Conservation (phyloP, 164 flowering plant genomes). For the Sedum album region DNA sequence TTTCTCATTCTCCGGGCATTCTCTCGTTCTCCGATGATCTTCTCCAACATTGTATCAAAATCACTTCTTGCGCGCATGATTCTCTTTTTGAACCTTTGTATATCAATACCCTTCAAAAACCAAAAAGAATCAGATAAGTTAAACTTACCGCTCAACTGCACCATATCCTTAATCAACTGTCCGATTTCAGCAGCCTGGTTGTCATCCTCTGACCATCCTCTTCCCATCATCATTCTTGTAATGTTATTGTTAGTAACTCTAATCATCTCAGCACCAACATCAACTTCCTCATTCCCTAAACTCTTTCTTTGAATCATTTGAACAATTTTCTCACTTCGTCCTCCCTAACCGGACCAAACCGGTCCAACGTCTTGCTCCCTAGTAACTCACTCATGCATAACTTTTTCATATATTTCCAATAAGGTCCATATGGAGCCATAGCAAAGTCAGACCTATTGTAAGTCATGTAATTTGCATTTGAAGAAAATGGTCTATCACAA, state of each 20-base stretch:
- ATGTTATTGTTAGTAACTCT: constrained; percentile 10
- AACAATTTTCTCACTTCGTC: constrained; percentile 6
- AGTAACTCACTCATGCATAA: constrained; percentile 10
- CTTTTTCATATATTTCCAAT: constrained; percentile 11
- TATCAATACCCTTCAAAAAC: constrained; percentile 4
- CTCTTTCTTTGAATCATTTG: not conserved
- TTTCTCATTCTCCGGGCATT: constrained; percentile 12
- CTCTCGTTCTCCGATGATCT: constrained; percentile 18
- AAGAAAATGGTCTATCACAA: not conserved
- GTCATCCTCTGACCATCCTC: constrained; percentile 10
- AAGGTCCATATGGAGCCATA: constrained; percentile 14
- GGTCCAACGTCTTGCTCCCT: constrained; percentile 6
- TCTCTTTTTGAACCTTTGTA: constrained; percentile 10
- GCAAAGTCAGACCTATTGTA: constrained; percentile 11
- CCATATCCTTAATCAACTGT: constrained; percentile 5
- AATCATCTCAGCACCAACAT: constrained; percentile 10
- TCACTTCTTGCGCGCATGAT: constrained; percentile 3
- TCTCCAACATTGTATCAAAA: constrained; percentile 8
- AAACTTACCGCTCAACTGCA: constrained; percentile 5
- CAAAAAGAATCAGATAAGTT: constrained; percentile 11
- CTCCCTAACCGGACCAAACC: constrained; percentile 7
- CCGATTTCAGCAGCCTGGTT: constrained; percentile 7
- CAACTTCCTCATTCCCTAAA: constrained; percentile 3
- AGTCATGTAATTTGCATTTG: constrained; percentile 10
- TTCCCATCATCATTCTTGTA: constrained; percentile 10